Evolutionary conservation across 2,329 filamentous ascomycete genomes (phyloP).

Genomic region (Botrytis squamosa): DNA sequence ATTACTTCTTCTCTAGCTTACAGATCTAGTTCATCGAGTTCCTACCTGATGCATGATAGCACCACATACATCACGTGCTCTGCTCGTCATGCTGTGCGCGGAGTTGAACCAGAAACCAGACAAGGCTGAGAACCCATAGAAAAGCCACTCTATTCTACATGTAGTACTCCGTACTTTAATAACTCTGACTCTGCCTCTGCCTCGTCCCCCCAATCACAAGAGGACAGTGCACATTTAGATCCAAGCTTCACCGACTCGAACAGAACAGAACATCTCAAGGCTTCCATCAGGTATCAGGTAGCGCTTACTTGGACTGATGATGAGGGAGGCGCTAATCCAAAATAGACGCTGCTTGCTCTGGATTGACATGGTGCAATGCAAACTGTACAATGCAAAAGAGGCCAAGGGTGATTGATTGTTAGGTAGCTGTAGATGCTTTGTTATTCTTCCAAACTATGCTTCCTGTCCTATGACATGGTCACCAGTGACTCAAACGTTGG

Average conservation of each 20-base stretch:
- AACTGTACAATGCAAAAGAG: neutral
- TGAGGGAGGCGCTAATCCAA: neutral
- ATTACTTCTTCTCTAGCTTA: neutral
- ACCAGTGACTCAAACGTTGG: neutral
- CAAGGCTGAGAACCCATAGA: slow-evolving; percentile 1
- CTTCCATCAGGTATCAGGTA: neutral
- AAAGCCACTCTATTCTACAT: neutral
- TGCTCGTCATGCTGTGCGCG: neutral
- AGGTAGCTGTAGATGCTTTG: neutral
- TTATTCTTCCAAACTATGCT: neutral
- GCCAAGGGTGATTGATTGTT: neutral
- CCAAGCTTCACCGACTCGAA: neutral
- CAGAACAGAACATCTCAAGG: neutral
- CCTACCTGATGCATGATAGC: neutral
- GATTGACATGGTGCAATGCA: neutral
- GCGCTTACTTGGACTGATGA: neutral
- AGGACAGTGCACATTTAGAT: neutral
- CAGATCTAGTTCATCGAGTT: neutral
- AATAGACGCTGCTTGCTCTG: neutral
- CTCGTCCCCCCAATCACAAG: neutral
- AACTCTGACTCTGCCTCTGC: neutral
- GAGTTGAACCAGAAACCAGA: neutral
- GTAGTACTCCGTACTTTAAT: neutral
- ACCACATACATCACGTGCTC: neutral
- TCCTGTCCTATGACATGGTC: neutral